A percentile compares a stretch with the other conserved stretches of the same genome.
Evolutionary conservation across 768 basidiomycete species (phyloP).

Genomic region (Lentinula detonsa): DNA sequence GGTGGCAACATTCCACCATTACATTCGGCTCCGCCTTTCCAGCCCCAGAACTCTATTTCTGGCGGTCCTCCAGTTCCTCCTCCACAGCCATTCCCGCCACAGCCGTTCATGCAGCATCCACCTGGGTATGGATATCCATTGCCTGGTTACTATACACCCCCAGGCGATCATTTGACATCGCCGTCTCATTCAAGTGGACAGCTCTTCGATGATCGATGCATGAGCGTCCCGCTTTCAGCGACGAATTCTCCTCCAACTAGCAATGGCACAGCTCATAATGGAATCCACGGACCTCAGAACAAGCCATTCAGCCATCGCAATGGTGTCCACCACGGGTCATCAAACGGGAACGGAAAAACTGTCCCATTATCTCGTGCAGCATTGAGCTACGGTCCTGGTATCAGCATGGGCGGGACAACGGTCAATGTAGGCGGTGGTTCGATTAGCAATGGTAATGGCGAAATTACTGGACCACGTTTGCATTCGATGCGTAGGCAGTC

Average conservation of each 20-base stretch:
- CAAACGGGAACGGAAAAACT: background rate
- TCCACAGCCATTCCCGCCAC: conserved; percentile 14
- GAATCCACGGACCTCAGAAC: conserved; percentile 8
- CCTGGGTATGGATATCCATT: conserved; percentile 27
- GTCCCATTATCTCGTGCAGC: conserved; percentile 38
- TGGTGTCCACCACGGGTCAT: background rate
- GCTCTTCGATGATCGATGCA: conserved; percentile 16
- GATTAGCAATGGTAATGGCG: conserved; percentile 21
- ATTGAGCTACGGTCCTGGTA: conserved; percentile 72
- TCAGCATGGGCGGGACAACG: conserved; percentile 39
- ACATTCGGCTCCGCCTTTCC: conserved; percentile 11
- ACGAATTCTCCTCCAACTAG: background rate
- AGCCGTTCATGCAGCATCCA: conserved; percentile 22
- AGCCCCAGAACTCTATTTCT: conserved; percentile 10
- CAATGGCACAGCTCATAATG: background rate
- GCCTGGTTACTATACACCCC: conserved; percentile 26
- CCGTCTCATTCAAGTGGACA: conserved; percentile 16
- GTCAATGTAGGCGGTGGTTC: conserved; percentile 19
- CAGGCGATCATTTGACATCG: conserved; percentile 19
- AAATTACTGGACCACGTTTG: conserved; percentile 62
- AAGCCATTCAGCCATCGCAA: conserved; percentile 11
- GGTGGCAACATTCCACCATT: background rate
- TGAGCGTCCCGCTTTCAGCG: conserved; percentile 18
- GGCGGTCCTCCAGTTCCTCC: background rate
- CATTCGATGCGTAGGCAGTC: conserved; percentile 48